Base-by-base conservation (phyloP, 352 stramenopile genomes). In the Globisporangium spinosum region DNA sequence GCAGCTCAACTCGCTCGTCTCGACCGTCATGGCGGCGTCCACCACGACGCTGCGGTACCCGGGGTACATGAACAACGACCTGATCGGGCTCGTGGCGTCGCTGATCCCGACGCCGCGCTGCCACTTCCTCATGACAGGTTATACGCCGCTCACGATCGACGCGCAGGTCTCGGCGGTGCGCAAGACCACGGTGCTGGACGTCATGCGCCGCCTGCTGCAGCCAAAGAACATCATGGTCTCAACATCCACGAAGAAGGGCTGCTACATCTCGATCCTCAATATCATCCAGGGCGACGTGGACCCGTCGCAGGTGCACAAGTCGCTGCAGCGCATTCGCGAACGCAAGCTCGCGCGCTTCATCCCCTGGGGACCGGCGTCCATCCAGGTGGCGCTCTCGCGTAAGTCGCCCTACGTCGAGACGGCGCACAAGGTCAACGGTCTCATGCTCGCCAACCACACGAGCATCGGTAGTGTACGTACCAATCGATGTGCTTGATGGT, bases 201-300 rank as follows among this genome's bases (percentile, higher is more conserved):
- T 99, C 23, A 99, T 99, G 98, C 87, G 98, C 57, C 94, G 98
- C 40, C 72, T 98, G 61, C 72, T 97, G 59, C 87, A 94, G 79
- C 93, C 97, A 5, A 99, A 99, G 79, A 99, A 99, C 85, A 99
- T 99, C 76, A 99, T 99, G 98, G 98, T 99, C 13, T 98, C 91
- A n/a, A 98, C 97, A 45, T 95, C 87, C 4, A 95, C 96, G 17
- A 96, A 97, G 70, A 98, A 94, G 25, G 97, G 97, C 6, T 99
- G 97, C 77, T 99, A 99, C 83, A 98, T 99, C 64, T 99, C 94
- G 45, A 98, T 99, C 61, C 90, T 99, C 55, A 99, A 99, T 78
- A 99, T 99, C 73, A 99, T 99, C 72, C 98, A 99, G 74, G 98
- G 97, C 65, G 96, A 99, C 64, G 97, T 99, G 55, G 97, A 99